Evolutionary conservation across 2,329 filamentous ascomycete genomes (phyloP), one percentile per base, ranked within the genome.

Genomic region (Beauveria medogensis): DNA sequence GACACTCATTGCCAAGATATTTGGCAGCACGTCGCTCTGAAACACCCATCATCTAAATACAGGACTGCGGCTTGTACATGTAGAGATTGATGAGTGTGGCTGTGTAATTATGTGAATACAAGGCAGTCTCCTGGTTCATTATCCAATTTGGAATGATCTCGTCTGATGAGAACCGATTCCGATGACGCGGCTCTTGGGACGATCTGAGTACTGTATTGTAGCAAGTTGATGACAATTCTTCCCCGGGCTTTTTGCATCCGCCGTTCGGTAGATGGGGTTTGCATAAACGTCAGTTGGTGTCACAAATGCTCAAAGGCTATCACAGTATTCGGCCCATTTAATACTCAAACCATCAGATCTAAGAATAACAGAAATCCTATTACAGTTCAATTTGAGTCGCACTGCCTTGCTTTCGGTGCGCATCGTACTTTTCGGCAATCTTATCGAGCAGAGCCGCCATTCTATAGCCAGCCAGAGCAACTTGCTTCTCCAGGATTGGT

Each of bases 391-490:
- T 66, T 14, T 65, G 64, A 37, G 64, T 69, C 14, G 43, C 43
- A n/a, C 20, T 20, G 24, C 4, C 18, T 16, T 55, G 64, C 62
- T 61, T 65, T 34, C 61, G 68, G 22, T 64, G 62, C 2, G 59
- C 34, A 34, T 66, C 62, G 64, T 69, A 73, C 28, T 67, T 69
- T n/a, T 77, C 72, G 9, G 77, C 83, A 67, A 89, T 85, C 66
- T 80, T 73, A 68, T 89, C 86, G 63, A 90, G 73, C 84, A 85
- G 90, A 22, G 80, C 80, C 2, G 83, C 88, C 70, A 91, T 78
- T 54, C 88, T 80, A 70, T 84, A 88, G 12, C 88, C 88, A 4
- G 85, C 88, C 64, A 82, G 83, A 8, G 87, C 88, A 63, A 91
- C 78, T 69, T 88, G 83, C 62, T 82, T 69, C 71, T 90, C 84